Conservation (phyloP, 805 yeast genomes). For the Kazachstania martiniae region DNA sequence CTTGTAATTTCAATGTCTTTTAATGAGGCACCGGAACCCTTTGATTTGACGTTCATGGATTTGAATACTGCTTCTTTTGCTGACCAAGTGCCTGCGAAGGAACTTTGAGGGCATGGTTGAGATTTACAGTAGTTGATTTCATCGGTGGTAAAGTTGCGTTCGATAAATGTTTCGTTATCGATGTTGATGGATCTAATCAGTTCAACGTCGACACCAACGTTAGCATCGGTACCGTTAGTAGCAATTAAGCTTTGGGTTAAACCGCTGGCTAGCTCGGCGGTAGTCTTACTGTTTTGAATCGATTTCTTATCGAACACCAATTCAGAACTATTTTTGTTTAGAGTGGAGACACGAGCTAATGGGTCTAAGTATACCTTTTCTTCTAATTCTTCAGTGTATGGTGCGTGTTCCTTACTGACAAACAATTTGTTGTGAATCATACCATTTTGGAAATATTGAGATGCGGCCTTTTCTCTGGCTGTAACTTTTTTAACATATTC, state of each 20-base stretch:
- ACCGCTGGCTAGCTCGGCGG: slow-evolving; percentile 50
- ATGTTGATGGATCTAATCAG: slow-evolving; percentile 69
- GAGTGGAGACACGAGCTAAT: slow-evolving; percentile 45
- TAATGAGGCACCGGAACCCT: slow-evolving; percentile 93
- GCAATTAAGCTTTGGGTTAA: slow-evolving; percentile 39
- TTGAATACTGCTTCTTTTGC: slow-evolving; percentile 99
- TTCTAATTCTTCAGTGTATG: slow-evolving; percentile 83
- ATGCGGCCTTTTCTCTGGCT: slow-evolving; percentile 78
- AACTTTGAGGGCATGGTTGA: slow-evolving; percentile 73
- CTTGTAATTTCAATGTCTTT: slow-evolving; percentile 81
- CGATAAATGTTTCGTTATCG: slow-evolving; percentile 83
- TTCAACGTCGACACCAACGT: slow-evolving; percentile 96
- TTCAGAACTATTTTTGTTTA: slow-evolving; percentile 27
- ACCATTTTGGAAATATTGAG: slow-evolving; percentile 93
- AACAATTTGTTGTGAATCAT: slow-evolving; percentile 84
- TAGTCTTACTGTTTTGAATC: slow-evolving; percentile 41
- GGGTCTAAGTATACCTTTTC: slow-evolving; percentile 91
- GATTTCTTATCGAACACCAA: slow-evolving; percentile 39
- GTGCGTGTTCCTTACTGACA: slow-evolving; percentile 87
- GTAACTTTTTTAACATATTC: slow-evolving; percentile 60
- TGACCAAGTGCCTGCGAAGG: slow-evolving; percentile 97
- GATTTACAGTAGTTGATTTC: slow-evolving; percentile 71
- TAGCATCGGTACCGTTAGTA: slow-evolving; percentile 32
- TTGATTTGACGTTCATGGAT: slow-evolving; percentile 76
- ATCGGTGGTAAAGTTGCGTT: slow-evolving; percentile 76